A percentile compares a stretch with the other conserved stretches of the same genome.
Evolutionary conservation across 179 eudicot species (phyloP).

Genomic region (Nepenthes alata): DNA sequence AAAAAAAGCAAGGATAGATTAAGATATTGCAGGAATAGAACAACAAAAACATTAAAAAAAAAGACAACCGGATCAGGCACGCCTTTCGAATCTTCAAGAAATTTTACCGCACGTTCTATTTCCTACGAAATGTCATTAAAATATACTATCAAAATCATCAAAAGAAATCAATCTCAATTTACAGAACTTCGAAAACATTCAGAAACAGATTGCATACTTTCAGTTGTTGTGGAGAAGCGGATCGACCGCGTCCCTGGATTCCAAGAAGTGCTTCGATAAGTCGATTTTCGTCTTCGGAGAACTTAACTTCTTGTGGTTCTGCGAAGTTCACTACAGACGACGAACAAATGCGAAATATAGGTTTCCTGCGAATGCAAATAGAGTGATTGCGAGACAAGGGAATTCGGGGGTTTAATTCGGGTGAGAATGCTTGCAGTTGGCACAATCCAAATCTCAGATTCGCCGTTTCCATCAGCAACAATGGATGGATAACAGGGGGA

Average conservation of each 20-base stretch:
- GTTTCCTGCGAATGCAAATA: neutral
- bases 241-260: conserved; percentile 86
- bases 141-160: neutral
- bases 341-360: neutral
- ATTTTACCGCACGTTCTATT: conserved; percentile 69
- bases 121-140: conserved; percentile 29
- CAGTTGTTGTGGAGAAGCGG: conserved; percentile 59
- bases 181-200: neutral
- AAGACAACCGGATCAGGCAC: conserved; percentile 64
- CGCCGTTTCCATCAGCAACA: neutral
- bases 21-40: neutral
- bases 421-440: neutral
- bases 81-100: conserved; percentile 59
- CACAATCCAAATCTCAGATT: neutral
- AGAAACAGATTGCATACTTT: conserved; percentile 20
- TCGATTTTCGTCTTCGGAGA: conserved; percentile 46
- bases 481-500: neutral
- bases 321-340: neutral
- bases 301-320: conserved; percentile 6
- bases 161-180: neutral
- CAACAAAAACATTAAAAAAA: neutral
- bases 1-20: neutral
- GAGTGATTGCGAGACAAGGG: neutral
- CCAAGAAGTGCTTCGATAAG: conserved; percentile 71
- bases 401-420: neutral